phyloP scores from a whole-genome alignment of 495 filamentous ascomycete genomes.

The Aspergillus homomorphus region DNA sequence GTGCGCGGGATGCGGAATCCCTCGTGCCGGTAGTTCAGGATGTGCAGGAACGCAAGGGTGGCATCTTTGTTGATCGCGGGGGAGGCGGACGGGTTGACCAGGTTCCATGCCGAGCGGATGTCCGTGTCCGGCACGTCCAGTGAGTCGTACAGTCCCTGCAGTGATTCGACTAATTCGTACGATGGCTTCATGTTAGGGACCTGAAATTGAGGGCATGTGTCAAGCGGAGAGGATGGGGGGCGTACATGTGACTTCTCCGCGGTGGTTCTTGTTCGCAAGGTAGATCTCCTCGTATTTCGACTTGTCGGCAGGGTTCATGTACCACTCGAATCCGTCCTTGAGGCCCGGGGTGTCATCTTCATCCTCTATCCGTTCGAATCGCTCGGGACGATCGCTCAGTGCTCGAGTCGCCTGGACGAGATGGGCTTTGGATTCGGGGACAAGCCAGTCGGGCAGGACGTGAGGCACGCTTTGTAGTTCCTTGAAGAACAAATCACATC shows the following conservation, averaged over 20 bases:
- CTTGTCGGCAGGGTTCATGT: conserved; percentile 90
- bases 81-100: conserved; percentile 82
- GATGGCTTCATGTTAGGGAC: background rate
- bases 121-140: conserved; percentile 97
- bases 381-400: conserved; percentile 66
- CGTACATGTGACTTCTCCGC: conserved; percentile 81
- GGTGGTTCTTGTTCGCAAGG: conserved; percentile 76
- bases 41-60: conserved; percentile 88
- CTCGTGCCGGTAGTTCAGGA: conserved; percentile 91
- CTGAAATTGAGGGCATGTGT: background rate
- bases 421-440: conserved; percentile 94
- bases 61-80: conserved; percentile 90
- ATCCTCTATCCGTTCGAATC: conserved; percentile 74
- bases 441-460: conserved; percentile 87
- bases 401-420: conserved; percentile 87
- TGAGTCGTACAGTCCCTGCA: conserved; percentile 81
- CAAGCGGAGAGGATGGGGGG: background rate
- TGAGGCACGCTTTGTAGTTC: conserved; percentile 83
- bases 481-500: conserved; percentile 36
- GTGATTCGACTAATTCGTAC: conserved; percentile 59
- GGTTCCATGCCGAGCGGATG: conserved; percentile 90
- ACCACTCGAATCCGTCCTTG: conserved; percentile 98
- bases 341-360: conserved; percentile 79
- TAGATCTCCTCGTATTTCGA: conserved; percentile 95
- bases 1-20: conserved; percentile 89